Evolutionary conservation across 2,329 filamentous ascomycete species (phyloP), one percentile per base, ranked within the genome.

Genomic region (Colletotrichum neosansevieriae): DNA sequence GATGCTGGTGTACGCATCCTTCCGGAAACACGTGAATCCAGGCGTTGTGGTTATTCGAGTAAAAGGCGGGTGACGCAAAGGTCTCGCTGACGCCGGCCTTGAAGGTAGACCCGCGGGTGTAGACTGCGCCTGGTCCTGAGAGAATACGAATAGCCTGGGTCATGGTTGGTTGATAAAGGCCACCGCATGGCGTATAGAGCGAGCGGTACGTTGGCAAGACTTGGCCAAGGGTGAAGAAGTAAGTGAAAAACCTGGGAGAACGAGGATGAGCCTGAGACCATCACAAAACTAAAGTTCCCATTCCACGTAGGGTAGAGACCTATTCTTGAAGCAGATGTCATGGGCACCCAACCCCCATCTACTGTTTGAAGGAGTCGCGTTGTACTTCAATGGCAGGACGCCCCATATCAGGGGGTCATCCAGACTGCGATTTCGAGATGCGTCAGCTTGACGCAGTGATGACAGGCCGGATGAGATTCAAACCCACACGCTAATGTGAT

Each of bases 11-110:
- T 51, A 97, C 94, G 79, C 92, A 94, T 54, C 94, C 96, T 80
- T 99, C 96, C 12, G 96, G 96, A 79, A 98, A 98, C 62, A 98
- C 91, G 79, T 99, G 96, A 4, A 99, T 84, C 96, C 96, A 99
- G 50, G 89, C 88, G 78, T 92, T 87, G 51, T 88, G 89, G 74
- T 94, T 90, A 71, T 81, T 85, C 2, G 88, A 79, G 77, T 92
- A 94, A 54, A 89, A 87, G 2, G 93, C 90, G 1, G 94, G 94
- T 0, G 93, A 87, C 0, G 86, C 83, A 76, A 93, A 92, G 42
- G 79, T 81, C 79, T 95, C 92, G 15, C 74, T 73, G 49, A 89
- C 89, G 63, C 86, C 89, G 3, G 93, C 94, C 13, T 59, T 64
- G 29, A 71, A 73, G 11, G 65, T 60, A 4, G 40, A 29, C n/a